A percentile compares a stretch with the other conserved stretches of the same genome.
These are phyloP conservation scores for Aspergillus nomiae DNA, from an alignment of 2,329 filamentous ascomycete genomes.

Conservation along the genomic window DNA sequence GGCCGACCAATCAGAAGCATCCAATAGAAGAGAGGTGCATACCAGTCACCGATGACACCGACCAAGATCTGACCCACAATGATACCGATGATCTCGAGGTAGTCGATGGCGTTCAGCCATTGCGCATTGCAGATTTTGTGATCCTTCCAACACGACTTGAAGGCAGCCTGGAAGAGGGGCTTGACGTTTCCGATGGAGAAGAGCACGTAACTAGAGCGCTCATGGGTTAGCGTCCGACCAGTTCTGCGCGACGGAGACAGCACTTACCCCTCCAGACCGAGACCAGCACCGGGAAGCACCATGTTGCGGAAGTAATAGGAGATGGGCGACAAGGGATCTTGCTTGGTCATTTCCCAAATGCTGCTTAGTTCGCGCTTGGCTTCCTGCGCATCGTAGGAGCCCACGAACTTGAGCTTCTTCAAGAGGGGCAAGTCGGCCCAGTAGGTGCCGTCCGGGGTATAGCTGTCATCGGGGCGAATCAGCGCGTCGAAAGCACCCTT, in stretches of 20 bases:
- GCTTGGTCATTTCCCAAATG: slow-evolving; percentile 80
- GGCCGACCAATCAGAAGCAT: background rate
- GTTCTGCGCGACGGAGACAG: background rate
- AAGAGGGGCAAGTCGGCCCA: slow-evolving; percentile 82
- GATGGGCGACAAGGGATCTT: slow-evolving; percentile 81
- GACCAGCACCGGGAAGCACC: slow-evolving; percentile 86
- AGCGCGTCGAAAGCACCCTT: slow-evolving; percentile 72
- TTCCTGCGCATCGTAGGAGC: slow-evolving; percentile 71
- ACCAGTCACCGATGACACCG: slow-evolving; percentile 74
- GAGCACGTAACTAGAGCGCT: slow-evolving; percentile 71
- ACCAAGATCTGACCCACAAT: slow-evolving; percentile 91
- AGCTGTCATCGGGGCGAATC: slow-evolving; percentile 85
- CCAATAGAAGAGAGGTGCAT: slow-evolving; percentile 20
- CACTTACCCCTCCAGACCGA: slow-evolving; percentile 77
- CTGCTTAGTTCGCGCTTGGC: slow-evolving; percentile 64
- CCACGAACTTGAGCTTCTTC: slow-evolving; percentile 75
- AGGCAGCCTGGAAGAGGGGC: slow-evolving; percentile 75
- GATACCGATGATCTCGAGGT: slow-evolving; percentile 91
- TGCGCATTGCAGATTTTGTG: slow-evolving; percentile 69
- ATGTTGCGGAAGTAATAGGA: slow-evolving; percentile 87
- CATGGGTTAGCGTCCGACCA: background rate
- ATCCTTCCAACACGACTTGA: slow-evolving; percentile 75
- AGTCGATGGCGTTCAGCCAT: slow-evolving; percentile 83
- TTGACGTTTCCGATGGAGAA: slow-evolving; percentile 95
- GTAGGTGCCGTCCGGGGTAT: slow-evolving; percentile 79